Base-by-base conservation (phyloP, 495 filamentous ascomycete genomes). In the Penicillium alfredii region DNA sequence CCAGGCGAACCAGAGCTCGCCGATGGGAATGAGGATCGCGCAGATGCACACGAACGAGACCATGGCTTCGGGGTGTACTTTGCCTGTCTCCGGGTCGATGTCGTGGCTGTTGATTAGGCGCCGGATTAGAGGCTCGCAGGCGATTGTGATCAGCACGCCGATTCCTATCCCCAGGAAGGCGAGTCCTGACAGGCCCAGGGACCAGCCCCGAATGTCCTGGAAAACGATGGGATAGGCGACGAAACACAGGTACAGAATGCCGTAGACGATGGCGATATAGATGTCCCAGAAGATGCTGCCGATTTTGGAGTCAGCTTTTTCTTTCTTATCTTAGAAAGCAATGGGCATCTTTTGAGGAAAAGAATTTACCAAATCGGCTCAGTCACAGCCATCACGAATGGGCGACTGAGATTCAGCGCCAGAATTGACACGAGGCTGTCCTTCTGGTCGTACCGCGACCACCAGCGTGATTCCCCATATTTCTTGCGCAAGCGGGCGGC, bases 161-260 rank as follows among this genome's bases (percentile, higher is more conserved):
- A 81, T 56, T 12, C 84, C 85, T 30, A 94, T 88, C 4, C 86
- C 85, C 1, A 76, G 52, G 56, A 88, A 92, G 8, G 83, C 67
- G 2, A 92, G 76, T 1, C 86, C 86, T 0, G 78, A 74, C 11
- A 82, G 45, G 11, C 80, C 76, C 2, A 76, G 60, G 4, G 64
- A 65, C 86, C 86, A 93, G 36, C 80, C 80, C 9, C 86, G 81
- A 35, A 85, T 64, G 3, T 78, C 60, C 10, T 68, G 61, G 60
- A 90, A 92, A 36, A 92, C 78, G 23, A 89, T 78, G 1, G 87
- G 87, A 47, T 80, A 81, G 10, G 85, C 82, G 11, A 87, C 76
- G 61, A 93, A 94, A 61, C 86, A 88, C 21, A 93, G 73, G 54
- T 93, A 93, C 0, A 94, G 68, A 33, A 88, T 86, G 10, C 73